Evolutionary conservation across 345 rosid species (phyloP), one percentile per base, ranked within the genome.

Genomic region (Populus pruinosa): DNA sequence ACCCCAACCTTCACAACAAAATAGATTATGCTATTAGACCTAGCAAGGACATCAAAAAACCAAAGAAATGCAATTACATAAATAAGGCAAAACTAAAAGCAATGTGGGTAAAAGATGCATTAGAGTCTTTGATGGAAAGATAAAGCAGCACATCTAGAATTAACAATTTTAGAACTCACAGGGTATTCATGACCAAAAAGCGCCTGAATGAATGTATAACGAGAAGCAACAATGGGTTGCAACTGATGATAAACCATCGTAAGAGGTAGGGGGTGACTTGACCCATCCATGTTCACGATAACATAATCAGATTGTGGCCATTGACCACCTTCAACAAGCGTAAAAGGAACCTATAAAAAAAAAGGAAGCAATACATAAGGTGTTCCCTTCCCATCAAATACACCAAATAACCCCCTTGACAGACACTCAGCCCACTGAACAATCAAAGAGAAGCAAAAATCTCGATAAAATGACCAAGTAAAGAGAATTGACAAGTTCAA

Each of bases 201-300:
- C 70, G 94, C 94, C 86, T 92, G 99, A 81, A 96, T 91, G 79
- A 96, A 89, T 38, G 97, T 85, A 84, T 87, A 92, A 10, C 96
- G 89, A 81, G 94, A 87, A 79, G 94, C 90, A 83, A 81, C 88
- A 76, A 92, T 70, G 38, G 97, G 97, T 76, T 91, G 88, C 88
- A 96, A 77, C 31, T 83, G 86, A 77, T 87, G 93, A 81, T 87
- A 93, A 80, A 92, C 97, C 67, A 92, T 93, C n/a, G 85, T 83
- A 63, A 96, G 92, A 65, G 99, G 98, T 55, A 96, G 82, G 53
- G 90, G 85, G 78, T 96, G 98, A 66, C 73, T 82, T 17, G 94
- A 89, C 21, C 92, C 97, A 70, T 88, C 95, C 94, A 91, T 79
- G 80, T 93, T 87, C 77, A 96, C 97, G 77, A 85, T 36, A 31